phyloP scores from a whole-genome alignment of 2,329 filamentous ascomycete species.

The Hypoxylon sp. region DNA sequence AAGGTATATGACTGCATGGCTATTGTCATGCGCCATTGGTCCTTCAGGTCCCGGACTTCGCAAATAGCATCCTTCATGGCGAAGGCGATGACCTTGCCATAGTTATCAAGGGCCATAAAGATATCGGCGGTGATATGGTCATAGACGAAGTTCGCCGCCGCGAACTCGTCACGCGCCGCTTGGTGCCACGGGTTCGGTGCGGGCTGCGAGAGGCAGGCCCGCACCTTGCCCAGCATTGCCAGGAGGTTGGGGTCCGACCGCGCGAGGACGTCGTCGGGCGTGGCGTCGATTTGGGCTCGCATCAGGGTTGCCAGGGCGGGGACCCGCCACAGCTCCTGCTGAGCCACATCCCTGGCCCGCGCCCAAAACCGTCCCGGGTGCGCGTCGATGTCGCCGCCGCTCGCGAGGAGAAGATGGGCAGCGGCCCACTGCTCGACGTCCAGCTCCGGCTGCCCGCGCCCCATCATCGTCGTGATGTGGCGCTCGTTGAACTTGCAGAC shows the following conservation, averaged over 20 bases:
- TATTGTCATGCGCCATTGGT: not conserved
- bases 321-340: conserved; percentile 1
- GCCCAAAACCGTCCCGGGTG: not conserved
- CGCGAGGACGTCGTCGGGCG: not conserved
- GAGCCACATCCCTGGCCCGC: not conserved
- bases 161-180: not conserved
- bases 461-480: not conserved
- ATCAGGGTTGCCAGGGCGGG: not conserved
- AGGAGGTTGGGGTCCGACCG: not conserved
- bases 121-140: not conserved
- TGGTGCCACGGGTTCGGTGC: conserved; percentile 2
- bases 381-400: conserved; percentile 1
- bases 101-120: conserved; percentile 1
- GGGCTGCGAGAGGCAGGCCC: not conserved
- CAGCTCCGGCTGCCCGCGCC: not conserved
- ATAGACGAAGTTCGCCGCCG: not conserved
- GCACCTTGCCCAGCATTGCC: not conserved
- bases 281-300: not conserved
- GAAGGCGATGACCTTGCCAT: not conserved
- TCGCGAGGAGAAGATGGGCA: not conserved
- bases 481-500: not conserved
- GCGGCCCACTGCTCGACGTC: not conserved
- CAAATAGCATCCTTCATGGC: not conserved
- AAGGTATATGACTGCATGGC: conserved; percentile 20
- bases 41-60: not conserved